A percentile compares a stretch with the other conserved stretches of the same genome.
Conservation (phyloP, 2,329 filamentous ascomycete species). For the Pseudopithomyces maydicus region DNA sequence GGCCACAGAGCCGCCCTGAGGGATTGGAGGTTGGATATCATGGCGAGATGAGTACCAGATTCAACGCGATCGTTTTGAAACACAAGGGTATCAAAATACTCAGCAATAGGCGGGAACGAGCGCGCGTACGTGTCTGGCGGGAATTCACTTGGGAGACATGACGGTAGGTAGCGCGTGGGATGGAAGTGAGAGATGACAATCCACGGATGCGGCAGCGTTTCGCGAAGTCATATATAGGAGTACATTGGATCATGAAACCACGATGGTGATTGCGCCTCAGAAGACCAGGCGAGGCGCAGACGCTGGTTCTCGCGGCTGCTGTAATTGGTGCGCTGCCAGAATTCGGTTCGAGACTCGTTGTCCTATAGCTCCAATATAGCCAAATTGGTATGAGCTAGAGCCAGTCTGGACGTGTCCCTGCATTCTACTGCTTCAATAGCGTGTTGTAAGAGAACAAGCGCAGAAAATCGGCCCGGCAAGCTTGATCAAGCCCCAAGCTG, state of each 20-base stretch:
- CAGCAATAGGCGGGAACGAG: slow-evolving; percentile 1
- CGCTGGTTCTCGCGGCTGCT: slow-evolving; percentile 1
- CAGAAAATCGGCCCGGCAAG: not conserved
- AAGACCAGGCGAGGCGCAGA: slow-evolving; percentile 9
- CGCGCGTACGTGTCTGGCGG: not conserved
- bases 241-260: not conserved
- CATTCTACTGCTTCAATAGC: slow-evolving; percentile 6
- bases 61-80: not conserved
- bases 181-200: not conserved
- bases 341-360: not conserved
- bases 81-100: not conserved
- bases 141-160: slow-evolving; percentile 6
- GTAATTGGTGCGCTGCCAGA: slow-evolving; percentile 6
- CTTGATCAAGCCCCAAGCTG: not conserved
- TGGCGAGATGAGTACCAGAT: not conserved
- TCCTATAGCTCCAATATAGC: slow-evolving; percentile 1
- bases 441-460: not conserved
- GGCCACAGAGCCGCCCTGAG: slow-evolving; percentile 30
- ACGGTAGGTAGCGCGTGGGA: not conserved
- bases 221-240: slow-evolving; percentile 6
- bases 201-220: not conserved
- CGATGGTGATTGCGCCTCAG: not conserved
- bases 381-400: slow-evolving; percentile 5
- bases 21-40: slow-evolving; percentile 14
- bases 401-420: slow-evolving; percentile 8